phyloP scores from a whole-genome alignment of 805 yeast species.

The Saitoella complicata region DNA sequence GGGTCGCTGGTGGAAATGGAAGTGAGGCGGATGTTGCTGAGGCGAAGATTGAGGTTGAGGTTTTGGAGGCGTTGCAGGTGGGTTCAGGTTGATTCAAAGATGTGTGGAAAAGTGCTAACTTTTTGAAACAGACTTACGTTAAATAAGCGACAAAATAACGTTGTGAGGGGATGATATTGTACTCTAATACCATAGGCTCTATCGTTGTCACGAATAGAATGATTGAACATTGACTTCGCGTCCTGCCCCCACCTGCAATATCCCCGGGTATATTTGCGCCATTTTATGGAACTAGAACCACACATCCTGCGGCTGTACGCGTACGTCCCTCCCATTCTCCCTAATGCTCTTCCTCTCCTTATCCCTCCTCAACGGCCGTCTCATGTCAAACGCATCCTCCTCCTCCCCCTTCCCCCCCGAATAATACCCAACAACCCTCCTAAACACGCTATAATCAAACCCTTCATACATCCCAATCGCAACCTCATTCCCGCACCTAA shows the following conservation, averaged over 20 bases:
- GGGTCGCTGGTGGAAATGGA: constrained; percentile 69
- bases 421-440: constrained; percentile 84
- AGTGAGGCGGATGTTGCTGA: constrained; percentile 74
- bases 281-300: not conserved
- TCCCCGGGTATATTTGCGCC: no score
- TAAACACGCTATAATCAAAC: constrained; percentile 65
- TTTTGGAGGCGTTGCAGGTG: constrained; percentile 62
- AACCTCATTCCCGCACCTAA: constrained; percentile 63
- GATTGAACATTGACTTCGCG: no score
- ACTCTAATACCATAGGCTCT: no score
- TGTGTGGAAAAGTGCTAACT: no score
- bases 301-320: constrained; percentile 14
- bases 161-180: no score
- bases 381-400: constrained; percentile 73
- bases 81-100: no score
- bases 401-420: constrained; percentile 28
- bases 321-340: constrained; percentile 15
- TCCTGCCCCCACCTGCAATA: no score
- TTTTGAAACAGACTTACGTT: no score
- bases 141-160: no score
- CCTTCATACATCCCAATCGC: constrained; percentile 76
- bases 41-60: constrained; percentile 91
- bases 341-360: constrained; percentile 15
- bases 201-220: no score
- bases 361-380: constrained; percentile 25